Conservation (phyloP, 371 early-diverging fungal genomes). For the Cokeromyces recurvatus region DNA sequence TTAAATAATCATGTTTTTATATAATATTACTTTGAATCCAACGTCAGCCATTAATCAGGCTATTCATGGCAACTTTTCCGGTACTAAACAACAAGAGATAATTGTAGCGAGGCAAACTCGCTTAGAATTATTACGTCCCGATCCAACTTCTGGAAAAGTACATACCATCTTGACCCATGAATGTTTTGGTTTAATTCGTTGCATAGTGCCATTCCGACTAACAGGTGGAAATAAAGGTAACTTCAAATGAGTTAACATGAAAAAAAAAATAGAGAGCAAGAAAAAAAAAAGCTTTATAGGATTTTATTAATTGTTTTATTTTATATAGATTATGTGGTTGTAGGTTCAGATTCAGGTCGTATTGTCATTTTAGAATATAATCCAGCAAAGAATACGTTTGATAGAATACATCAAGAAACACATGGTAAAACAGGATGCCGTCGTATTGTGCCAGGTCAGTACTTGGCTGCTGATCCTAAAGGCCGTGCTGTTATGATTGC, state of each 20-base stretch:
- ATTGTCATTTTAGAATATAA: conserved; percentile 91
- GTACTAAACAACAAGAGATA: conserved; percentile 89
- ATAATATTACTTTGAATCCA: conserved; percentile 86
- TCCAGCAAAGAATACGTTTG: conserved; percentile 67
- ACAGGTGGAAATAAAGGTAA: conserved; percentile 74
- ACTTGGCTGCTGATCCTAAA: conserved; percentile 92
- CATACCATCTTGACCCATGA: conserved; percentile 70
- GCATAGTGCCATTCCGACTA: conserved; percentile 69
- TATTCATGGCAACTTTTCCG: conserved; percentile 90
- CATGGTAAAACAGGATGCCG: conserved; percentile 94
- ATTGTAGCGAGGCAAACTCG: conserved; percentile 76
- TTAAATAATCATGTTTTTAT: conserved; percentile 96
- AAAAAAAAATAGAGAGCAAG: too few species aligned
- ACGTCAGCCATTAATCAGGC: conserved; percentile 76
- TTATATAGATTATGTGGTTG: conserved; percentile 80
- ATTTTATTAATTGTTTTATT: too few species aligned
- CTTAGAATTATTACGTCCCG: conserved; percentile 80
- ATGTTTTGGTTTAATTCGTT: conserved; percentile 85
- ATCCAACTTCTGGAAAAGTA: conserved; percentile 81
- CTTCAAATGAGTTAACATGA: too few species aligned
- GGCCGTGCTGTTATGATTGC: conserved; percentile 96
- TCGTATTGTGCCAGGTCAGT: conserved; percentile 92
- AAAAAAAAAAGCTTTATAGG: too few species aligned
- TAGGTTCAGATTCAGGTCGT: conserved; percentile 91
- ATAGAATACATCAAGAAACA: conserved; percentile 88